Base-by-base conservation (phyloP, 106 monocot species). In the Hemerocallis citrina region DNA sequence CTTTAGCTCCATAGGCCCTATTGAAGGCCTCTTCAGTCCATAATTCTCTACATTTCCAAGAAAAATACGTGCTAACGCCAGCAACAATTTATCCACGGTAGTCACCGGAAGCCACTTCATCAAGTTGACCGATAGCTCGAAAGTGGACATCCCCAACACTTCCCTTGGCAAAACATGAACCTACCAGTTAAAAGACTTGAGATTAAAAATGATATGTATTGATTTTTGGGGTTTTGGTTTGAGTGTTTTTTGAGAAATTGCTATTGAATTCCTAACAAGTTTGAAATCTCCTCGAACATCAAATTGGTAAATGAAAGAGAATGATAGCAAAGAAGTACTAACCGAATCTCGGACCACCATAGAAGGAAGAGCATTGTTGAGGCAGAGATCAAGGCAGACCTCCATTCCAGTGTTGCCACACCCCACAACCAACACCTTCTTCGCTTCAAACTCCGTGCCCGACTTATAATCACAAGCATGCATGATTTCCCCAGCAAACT, bases 401-500 rank as follows among this genome's bases (percentile, higher is more conserved):
- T 80, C 80, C 80, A 80, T 80, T 59, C 80, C 80, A 14, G 80
- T 75, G 67, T 80, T 80, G 7, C 80, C 80, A 42, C 75, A 80
- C 11, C 80, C 80, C 32, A 80, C 75, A 1, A 80, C 80, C 43
- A 80, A 49, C 29, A 80, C 80, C 42, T 24, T n/a, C 75, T 80
- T 80, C 21, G 71, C 80, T 1, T 66, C 31, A 61, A 36, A 80
- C 62, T 11, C 41, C 70, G 75, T 69, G 5, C 80, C 80, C 34
- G 70, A 71, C 62, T 71, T 70, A 67, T 80, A 80, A 49, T 80
- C 80, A 17, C 52, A 52, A 15, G 71, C 66, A 37, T 75, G 80
- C 19, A 71, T 46, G 8, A 80, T 71, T 8, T 5, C 14, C 2
- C 71, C 69, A 4, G 33, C 62, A 55, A 80, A 75, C 24, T 71